phyloP scores from a whole-genome alignment of 768 basidiomycete genomes.

The Tylopilus intermedius region DNA sequence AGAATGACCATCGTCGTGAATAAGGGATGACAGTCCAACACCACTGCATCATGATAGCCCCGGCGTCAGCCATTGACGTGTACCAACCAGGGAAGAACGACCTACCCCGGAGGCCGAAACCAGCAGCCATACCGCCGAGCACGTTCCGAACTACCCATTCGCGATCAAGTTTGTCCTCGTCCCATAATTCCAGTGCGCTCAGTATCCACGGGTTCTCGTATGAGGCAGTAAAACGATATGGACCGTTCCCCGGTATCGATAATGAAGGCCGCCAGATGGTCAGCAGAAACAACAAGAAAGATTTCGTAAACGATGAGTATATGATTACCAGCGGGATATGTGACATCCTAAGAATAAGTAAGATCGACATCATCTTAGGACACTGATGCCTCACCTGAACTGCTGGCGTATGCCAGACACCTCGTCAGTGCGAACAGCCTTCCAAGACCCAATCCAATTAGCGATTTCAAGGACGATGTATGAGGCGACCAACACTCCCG shows the following conservation, averaged over 20 bases:
- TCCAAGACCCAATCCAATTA: slow-evolving; percentile 32
- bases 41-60: slow-evolving; percentile 43
- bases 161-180: slow-evolving; percentile 70
- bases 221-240: slow-evolving; percentile 23
- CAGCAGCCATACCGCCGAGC: slow-evolving; percentile 81
- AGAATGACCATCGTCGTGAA: slow-evolving; percentile 75
- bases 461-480: slow-evolving; percentile 44
- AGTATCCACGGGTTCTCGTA: slow-evolving; percentile 34
- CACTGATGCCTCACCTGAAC: slow-evolving; percentile 43
- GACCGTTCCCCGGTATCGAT: slow-evolving; percentile 14
- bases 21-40: slow-evolving; percentile 68
- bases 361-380: background rate
- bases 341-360: slow-evolving; percentile 45
- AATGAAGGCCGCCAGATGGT: slow-evolving; percentile 68
- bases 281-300: slow-evolving; percentile 76
- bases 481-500: slow-evolving; percentile 57
- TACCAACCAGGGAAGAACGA: background rate
- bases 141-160: slow-evolving; percentile 84
- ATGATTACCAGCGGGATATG: slow-evolving; percentile 74
- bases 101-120: slow-evolving; percentile 77
- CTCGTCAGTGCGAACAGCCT: slow-evolving; percentile 9
- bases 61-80: background rate
- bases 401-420: slow-evolving; percentile 54
- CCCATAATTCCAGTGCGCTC: slow-evolving; percentile 50
- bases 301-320: slow-evolving; percentile 80